Base-by-base conservation (phyloP, 805 yeast species). In the Nakazawaea populi region DNA sequence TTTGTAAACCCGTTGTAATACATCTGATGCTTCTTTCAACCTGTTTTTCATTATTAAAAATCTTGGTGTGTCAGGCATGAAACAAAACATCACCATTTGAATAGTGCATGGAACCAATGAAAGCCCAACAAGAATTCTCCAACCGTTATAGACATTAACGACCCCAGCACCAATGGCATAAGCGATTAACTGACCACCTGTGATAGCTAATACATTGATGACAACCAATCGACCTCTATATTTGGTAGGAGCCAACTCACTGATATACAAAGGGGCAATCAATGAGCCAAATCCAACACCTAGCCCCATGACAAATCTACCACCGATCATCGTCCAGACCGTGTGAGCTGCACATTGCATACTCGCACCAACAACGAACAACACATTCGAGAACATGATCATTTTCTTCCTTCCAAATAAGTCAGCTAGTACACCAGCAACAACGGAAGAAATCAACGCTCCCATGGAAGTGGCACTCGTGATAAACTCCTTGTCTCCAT, bases 271-370 rank as follows among this genome's bases (percentile, higher is more conserved):
- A 1, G 83, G 83, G 11, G 83, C 73, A 46, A 76, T 72, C 52
- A 78, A 65, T 4, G 82, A 77, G 0, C 82, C 83, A 36, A 73
- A 66, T 27, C 83, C 83, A 24, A 78, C 82, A 39, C 80, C 83
- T 55, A 74, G 65, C 1, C 83, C 83, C 61, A 78, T 72, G 8
- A 78, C 65, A 46, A 78, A 71, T 58, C 83, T 65, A 6, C 83
- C 83, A 12, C 60, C 58, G 47, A 78, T 70, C 83, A 78, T 78
- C n/a, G 71, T 65, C 70, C 72, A 62, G 7, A 78, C 77, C 2
- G 72, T 63, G 12, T 61, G 58, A 1, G 81, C 64, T n/a, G 67
- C 68, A 47, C 70, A 64, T 60, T 78, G 83, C 29, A 76, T 58
- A 10, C 71, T 57, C 10, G 81, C 75, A 24, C 84, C 84, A 27